Conservation (phyloP, 1,139 yeast genomes). For the Geotrichum aggregatum region DNA sequence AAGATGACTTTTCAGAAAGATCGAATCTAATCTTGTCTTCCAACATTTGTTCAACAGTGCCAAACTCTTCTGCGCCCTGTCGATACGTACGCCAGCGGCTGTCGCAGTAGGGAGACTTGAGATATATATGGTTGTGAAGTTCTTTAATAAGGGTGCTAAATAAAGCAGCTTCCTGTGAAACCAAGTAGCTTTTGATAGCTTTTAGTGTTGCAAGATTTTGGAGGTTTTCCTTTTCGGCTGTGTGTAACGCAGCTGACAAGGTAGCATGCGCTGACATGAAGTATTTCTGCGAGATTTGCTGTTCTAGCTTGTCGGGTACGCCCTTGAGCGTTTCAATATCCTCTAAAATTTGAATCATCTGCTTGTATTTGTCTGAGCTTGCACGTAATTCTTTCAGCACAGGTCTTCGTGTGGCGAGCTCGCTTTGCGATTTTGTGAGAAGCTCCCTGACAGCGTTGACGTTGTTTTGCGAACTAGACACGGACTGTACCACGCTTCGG, state of each 20-base stretch:
- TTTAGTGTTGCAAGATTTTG: conserved; percentile 61
- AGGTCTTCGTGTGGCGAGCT: conserved; percentile 53
- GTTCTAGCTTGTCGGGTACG: conserved; percentile 63
- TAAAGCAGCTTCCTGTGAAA: conserved; percentile 55
- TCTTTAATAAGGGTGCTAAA: conserved; percentile 76
- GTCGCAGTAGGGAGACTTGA: conserved; percentile 47
- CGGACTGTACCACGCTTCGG: conserved; percentile 53
- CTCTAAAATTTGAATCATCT: conserved; percentile 66
- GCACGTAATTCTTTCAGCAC: conserved; percentile 61
- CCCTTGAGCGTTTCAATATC: conserved; percentile 60
- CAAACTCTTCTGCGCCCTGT: conserved; percentile 29
- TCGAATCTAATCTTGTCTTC: conserved; percentile 35
- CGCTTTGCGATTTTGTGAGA: conserved; percentile 48
- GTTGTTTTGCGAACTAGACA: conserved; percentile 55
- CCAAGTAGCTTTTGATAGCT: conserved; percentile 55
- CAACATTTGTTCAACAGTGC: conserved; percentile 32
- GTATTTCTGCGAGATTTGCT: conserved; percentile 59
- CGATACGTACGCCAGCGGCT: conserved; percentile 37
- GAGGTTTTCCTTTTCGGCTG: conserved; percentile 57
- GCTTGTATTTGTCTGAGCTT: conserved; percentile 58
- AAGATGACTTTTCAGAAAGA: conserved; percentile 29
- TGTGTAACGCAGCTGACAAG: conserved; percentile 52
- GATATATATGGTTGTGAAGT: conserved; percentile 64
- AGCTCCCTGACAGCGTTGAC: conserved; percentile 50
- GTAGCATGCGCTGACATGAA: conserved; percentile 66